Conservation (phyloP, 495 filamentous ascomycete species). For the Friedmanniomyces simplex region DNA sequence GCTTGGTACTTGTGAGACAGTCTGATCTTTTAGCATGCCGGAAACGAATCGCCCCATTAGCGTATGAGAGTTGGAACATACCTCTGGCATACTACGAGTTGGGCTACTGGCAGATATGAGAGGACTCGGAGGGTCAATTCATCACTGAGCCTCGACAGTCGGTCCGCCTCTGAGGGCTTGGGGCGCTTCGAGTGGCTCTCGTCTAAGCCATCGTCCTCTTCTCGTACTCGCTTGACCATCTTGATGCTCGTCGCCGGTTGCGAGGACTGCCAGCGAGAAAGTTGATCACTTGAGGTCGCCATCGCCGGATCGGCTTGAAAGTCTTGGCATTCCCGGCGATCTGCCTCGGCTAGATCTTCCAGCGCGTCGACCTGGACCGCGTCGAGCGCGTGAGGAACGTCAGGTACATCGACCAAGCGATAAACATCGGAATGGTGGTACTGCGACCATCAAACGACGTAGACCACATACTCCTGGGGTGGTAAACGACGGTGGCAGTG, state of each 20-base stretch:
- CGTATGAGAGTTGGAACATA: conserved; percentile 23
- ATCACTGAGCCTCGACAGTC: conserved; percentile 61
- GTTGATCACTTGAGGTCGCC: neutral
- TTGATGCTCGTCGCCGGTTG: neutral
- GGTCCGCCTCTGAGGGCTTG: conserved; percentile 29
- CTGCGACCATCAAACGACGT: too few species aligned
- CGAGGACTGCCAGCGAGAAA: neutral
- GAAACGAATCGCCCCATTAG: neutral
- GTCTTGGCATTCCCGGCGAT: neutral
- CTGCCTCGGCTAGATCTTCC: neutral
- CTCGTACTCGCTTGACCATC: conserved; percentile 21
- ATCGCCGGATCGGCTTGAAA: neutral
- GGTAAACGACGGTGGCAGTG: too few species aligned
- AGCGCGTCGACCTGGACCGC: neutral
- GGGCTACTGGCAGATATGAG: conserved; percentile 57
- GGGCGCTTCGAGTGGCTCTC: conserved; percentile 18
- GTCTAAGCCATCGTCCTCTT: conserved; percentile 8
- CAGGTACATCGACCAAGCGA: neutral
- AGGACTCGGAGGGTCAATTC: conserved; percentile 82
- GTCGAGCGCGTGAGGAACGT: neutral
- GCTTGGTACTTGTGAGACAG: conserved; percentile 66
- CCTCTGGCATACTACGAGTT: conserved; percentile 61
- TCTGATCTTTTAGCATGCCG: conserved; percentile 32
- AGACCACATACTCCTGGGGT: too few species aligned
- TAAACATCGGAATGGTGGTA: too few species aligned